Conservation (phyloP, 176 grass and related monocot species). For the Typha latifolia region DNA sequence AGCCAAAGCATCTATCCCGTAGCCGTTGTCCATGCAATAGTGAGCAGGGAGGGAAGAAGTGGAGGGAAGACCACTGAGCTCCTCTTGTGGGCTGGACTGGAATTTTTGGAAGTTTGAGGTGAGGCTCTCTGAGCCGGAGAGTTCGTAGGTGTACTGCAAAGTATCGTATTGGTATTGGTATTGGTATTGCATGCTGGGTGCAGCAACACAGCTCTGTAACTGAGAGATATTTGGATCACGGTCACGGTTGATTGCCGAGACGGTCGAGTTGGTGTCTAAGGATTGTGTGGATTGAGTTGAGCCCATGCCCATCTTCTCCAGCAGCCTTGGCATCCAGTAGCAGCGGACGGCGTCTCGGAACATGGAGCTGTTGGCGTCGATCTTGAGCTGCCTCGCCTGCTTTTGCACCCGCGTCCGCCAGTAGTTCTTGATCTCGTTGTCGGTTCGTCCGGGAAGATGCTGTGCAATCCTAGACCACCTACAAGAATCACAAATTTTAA, state of each 20-base stretch:
- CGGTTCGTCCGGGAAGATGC: conserved; percentile 66
- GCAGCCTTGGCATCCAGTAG: conserved; percentile 83
- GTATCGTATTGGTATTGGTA: not conserved
- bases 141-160: not conserved
- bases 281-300: not conserved
- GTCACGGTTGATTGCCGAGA: not conserved
- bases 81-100: conserved; percentile 26
- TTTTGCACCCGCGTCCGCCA: conserved; percentile 89
- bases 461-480: conserved; percentile 92
- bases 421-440: conserved; percentile 99
- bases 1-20: conserved; percentile 37
- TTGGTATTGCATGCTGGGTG: conserved; percentile 1
- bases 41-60: conserved; percentile 17
- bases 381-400: conserved; percentile 84
- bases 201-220: not conserved
- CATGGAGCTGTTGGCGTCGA: conserved; percentile 80
- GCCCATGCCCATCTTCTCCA: conserved; percentile 55
- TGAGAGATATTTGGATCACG: not conserved
- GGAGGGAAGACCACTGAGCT: conserved; percentile 18
- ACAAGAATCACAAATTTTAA: not conserved
- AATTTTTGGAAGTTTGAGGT: conserved; percentile 41
- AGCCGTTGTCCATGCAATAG: not conserved
- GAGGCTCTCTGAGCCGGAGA: not conserved
- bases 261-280: not conserved
- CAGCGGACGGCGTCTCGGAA: conserved; percentile 81